Base-by-base conservation (phyloP, 192 early-diverging fungal species). In the Entomortierella beljakovae region DNA sequence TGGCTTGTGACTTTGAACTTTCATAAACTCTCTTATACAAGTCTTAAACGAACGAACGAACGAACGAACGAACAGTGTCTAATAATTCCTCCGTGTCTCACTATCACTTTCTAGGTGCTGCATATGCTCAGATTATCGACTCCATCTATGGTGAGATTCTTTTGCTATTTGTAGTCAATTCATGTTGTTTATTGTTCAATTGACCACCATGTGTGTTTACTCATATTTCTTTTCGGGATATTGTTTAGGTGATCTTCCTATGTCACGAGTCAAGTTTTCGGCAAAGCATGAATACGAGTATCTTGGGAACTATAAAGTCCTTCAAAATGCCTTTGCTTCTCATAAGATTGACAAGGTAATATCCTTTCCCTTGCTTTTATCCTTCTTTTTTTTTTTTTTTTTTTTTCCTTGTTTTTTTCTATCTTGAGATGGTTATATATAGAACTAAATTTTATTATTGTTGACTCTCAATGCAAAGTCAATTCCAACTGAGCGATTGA, bases 251-350 rank as follows among this genome's bases (percentile, higher is more conserved):
- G 90, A 98, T 85, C 86, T 98, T 15, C 91, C 92, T 25, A 87
- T 99, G 68, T 80, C 79, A 61, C 94, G 94, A 62, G 95, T 99
- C 68, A 98, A 97, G 77, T 99, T 98, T 71, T 81, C 88, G 38
- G 91, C 96, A 25, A 97, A 96, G 83, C 92, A 95, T 56, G 96
- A 98, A 68, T 97, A 97, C 83, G 97, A 99, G 82, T 99, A 94
- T 76, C 89, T 98, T 23, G 84, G 84, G 46, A 99, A 99, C 83
- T 99, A 88, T 82, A 98, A 99, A 85, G 84, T 98, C 32, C 89
- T 99, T 42, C 98, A 99, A 64, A 82, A 85, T 69, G 80, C 82
- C 52, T 95, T 99, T 69, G 88, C 92, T 77, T 90, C 90, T 65
- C 94, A 96, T 82, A 93, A 94, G 73, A 84, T 99, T 57, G 94